A percentile compares a stretch with the other conserved stretches of the same genome.
Conservation (phyloP, 164 flowering plant genomes). For the Aristolochia fimbriata region DNA sequence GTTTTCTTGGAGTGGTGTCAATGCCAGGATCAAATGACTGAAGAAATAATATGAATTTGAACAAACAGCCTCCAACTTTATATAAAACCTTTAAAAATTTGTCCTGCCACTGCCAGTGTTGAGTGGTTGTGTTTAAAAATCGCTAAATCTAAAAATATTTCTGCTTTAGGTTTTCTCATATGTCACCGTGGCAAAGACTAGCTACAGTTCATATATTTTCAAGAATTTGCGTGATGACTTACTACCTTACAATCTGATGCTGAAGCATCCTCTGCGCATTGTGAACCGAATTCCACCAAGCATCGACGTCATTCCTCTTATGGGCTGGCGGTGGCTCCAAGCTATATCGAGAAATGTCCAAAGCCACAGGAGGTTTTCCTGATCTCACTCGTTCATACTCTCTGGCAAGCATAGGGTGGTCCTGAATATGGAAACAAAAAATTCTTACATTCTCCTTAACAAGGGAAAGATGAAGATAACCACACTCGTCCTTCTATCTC, state of each 20-base stretch:
- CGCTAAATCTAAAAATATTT: not conserved
- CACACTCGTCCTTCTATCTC: not conserved
- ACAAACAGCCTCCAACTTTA: not conserved
- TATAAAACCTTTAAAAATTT: not conserved
- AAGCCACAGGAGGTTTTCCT: conserved; percentile 66
- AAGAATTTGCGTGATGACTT: not conserved
- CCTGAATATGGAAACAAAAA: conserved; percentile 26
- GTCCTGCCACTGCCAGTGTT: not conserved
- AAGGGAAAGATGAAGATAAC: not conserved
- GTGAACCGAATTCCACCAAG: conserved; percentile 75
- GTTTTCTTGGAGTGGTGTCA: too few species aligned
- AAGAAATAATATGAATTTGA: too few species aligned
- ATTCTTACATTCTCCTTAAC: not conserved
- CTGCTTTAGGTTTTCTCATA: not conserved
- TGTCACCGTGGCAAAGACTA: not conserved
- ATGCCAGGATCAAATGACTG: too few species aligned
- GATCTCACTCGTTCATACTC: conserved; percentile 93
- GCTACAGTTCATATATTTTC: not conserved
- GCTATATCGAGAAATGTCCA: conserved; percentile 66
- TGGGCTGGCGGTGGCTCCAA: conserved; percentile 57
- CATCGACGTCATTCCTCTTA: conserved; percentile 64
- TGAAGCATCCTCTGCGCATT: conserved; percentile 76
- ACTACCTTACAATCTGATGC: conserved; percentile 75
- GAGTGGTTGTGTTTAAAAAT: not conserved
- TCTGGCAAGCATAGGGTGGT: conserved; percentile 87